These are phyloP conservation scores for Russula dissimulans DNA, from an alignment of 768 basidiomycete species.

Conservation along the genomic window DNA sequence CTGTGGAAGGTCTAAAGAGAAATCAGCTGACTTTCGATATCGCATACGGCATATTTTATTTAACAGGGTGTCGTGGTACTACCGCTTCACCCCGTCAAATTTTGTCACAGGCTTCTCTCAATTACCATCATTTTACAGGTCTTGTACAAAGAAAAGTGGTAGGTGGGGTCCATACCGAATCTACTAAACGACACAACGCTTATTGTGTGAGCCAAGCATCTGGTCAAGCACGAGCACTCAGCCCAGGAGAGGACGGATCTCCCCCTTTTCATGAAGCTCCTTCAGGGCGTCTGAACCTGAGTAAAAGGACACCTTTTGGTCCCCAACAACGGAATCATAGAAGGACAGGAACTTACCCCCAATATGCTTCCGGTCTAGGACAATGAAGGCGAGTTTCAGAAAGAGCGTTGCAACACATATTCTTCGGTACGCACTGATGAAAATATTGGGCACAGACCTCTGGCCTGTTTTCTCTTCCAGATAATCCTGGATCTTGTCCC, in stretches of 20 bases:
- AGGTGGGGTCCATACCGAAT: no score
- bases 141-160: no score
- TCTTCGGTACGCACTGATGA: slow-evolving; percentile 43
- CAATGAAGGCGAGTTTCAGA: background rate
- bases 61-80: no score
- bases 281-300: background rate
- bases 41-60: no score
- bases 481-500: slow-evolving; percentile 46
- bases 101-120: no score
- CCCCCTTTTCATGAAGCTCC: background rate
- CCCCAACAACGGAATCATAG: background rate
- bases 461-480: slow-evolving; percentile 53
- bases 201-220: background rate
- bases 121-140: no score
- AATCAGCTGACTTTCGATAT: no score
- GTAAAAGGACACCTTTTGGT: background rate
- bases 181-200: no score
- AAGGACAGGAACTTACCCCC: slow-evolving; percentile 33
- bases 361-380: slow-evolving; percentile 40
- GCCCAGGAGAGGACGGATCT: background rate
- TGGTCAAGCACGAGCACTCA: background rate
- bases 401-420: no score
- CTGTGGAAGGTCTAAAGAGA: no score
- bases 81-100: no score
- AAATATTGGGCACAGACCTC: slow-evolving; percentile 67